Evolutionary conservation across 2,329 filamentous ascomycete species (phyloP), one percentile per base, ranked within the genome.

Genomic region (Seiridium unicorne): DNA sequence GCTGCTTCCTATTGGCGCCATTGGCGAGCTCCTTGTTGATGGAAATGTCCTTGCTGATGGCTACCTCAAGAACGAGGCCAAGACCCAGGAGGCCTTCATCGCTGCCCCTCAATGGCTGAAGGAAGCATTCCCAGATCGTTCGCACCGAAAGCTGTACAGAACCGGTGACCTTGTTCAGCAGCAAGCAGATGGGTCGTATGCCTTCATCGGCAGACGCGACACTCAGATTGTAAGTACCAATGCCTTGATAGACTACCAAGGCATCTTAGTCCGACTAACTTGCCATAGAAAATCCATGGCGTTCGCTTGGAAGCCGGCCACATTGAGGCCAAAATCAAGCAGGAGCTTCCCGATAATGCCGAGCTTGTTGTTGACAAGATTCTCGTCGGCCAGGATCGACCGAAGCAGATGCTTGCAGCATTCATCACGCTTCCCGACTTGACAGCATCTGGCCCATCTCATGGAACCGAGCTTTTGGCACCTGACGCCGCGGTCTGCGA

Each of bases 61-160:
- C 1, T 80, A 80, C 55, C 54, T 77, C 0, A 65, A 70, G 54
- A 58, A 65, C 0, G 54, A 63, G 0, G 66, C 69, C 5, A 55
- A 65, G 5, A 68, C 66, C 4, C 46, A 18, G 1, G 53, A 59
- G 11, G 56, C 62, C 0, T 76, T 74, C 58, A 31, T 71, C 4
- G 53, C 58, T 10, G 62, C 70, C 38, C 62, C 60, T 3, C 31
- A 42, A 7, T 59, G 55, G 51, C 38, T 55, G 13, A 55, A 32
- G 53, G 38, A 55, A 18, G n/a, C 51, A 13, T 42, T 26, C 38
- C 26, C 55, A 3, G 38, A 26, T 32, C 4, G 31, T 42, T 31
- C 7, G 11, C 8, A 32, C 44, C 13, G 38, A 36, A 13, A 35
- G 44, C 65, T 66, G 35, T 58, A 62, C 7, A 56, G 62, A 3